Percentiles rank a stretch among this genome's conserved stretches.
Conservation (phyloP, 2,329 filamentous ascomycete genomes). For the Neofusicoccum kwambonambiense region DNA sequence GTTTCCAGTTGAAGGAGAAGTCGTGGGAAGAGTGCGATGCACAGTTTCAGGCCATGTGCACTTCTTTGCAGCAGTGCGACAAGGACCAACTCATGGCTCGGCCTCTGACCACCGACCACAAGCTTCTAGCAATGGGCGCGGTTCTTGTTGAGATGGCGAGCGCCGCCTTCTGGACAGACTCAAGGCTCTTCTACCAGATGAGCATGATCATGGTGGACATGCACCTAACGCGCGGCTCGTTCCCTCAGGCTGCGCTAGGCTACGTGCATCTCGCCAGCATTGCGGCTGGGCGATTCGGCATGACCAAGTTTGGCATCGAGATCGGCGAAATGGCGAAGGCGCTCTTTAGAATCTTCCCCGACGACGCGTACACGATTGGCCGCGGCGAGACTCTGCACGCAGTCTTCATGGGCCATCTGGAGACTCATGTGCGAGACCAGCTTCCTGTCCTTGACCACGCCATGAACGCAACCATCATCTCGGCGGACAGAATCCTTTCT, state of each 20-base stretch:
- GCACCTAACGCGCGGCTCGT: slow-evolving; percentile 63
- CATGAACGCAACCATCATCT: slow-evolving; percentile 63
- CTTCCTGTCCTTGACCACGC: slow-evolving; percentile 63
- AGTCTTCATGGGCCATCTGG: slow-evolving; percentile 68
- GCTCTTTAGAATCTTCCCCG: slow-evolving; percentile 62
- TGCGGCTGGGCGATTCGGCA: slow-evolving; percentile 67
- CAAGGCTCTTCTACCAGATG: slow-evolving; percentile 70
- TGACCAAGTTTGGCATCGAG: slow-evolving; percentile 66
- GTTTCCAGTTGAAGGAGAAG: slow-evolving; percentile 62
- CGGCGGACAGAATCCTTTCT: slow-evolving; percentile 69
- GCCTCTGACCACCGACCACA: slow-evolving; percentile 42
- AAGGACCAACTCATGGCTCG: slow-evolving; percentile 47
- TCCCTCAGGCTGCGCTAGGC: slow-evolving; percentile 66
- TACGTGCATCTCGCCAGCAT: slow-evolving; percentile 70
- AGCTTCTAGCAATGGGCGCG: slow-evolving; percentile 64
- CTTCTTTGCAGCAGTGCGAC: slow-evolving; percentile 43
- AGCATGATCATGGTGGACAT: slow-evolving; percentile 65
- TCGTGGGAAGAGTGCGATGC: slow-evolving; percentile 76
- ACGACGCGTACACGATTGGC: slow-evolving; percentile 63
- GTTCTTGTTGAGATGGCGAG: slow-evolving; percentile 69
- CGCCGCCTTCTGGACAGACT: slow-evolving; percentile 72
- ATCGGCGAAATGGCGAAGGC: slow-evolving; percentile 63
- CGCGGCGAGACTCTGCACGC: slow-evolving; percentile 68
- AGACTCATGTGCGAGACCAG: slow-evolving; percentile 59
- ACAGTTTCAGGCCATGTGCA: slow-evolving; percentile 59